Conservation (phyloP, 257 asterid species). For the Phtheirospermum japonicum region DNA sequence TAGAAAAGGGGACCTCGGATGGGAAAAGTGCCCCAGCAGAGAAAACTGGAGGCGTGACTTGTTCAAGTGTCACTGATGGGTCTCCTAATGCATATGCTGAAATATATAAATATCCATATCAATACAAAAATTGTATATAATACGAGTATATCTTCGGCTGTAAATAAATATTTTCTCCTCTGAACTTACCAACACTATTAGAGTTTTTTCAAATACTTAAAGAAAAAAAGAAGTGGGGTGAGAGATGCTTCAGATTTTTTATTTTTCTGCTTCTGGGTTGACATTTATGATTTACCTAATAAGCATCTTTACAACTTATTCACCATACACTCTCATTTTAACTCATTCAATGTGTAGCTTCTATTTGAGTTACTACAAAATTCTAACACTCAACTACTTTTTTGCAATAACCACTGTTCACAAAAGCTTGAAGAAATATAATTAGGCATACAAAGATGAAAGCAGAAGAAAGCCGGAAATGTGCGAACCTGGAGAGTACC, state of each 20-base stretch:
- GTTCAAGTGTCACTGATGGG: constrained; percentile 81
- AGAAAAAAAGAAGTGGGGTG: too few relatives aligned
- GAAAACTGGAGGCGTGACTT: constrained; percentile 66
- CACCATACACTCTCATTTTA: neutral
- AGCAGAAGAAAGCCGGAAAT: constrained; percentile 26
- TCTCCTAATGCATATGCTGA: constrained; percentile 92
- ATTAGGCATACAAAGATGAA: neutral
- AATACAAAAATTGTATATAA: neutral
- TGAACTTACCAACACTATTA: neutral
- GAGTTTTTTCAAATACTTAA: neutral
- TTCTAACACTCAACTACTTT: neutral
- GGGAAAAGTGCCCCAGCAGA: constrained; percentile 81
- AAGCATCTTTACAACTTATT: neutral
- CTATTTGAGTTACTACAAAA: neutral
- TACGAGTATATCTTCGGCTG: neutral
- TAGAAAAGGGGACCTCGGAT: constrained; percentile 55
- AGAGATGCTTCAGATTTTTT: too few relatives aligned
- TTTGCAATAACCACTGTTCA: too few relatives aligned
- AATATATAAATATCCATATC: neutral
- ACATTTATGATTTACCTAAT: neutral
- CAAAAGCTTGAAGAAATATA: neutral
- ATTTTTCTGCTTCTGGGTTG: neutral
- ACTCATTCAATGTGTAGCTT: neutral
- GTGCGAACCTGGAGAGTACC: constrained; percentile 81
- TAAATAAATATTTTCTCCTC: neutral